Evolutionary conservation across 2,329 filamentous ascomycete species (phyloP).

Genomic region (Aspergillus arachidicola): DNA sequence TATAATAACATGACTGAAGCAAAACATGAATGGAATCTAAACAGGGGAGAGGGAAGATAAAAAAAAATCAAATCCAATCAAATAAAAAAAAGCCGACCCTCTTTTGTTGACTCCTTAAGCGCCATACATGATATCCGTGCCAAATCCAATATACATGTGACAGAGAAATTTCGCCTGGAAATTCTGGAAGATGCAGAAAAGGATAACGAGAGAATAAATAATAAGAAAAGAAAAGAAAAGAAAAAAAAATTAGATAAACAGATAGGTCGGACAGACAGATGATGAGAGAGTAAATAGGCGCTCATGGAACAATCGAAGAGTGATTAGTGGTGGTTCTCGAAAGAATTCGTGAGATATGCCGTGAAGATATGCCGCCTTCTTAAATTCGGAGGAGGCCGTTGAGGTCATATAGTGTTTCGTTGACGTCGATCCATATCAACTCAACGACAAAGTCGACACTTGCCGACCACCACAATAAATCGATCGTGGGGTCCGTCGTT

Average conservation of each 20-base stretch:
- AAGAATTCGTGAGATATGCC: constrained; percentile 2
- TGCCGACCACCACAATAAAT: constrained; percentile 70
- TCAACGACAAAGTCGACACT: constrained; percentile 58
- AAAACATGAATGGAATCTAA: constrained; percentile 2
- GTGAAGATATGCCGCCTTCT: constrained; percentile 3
- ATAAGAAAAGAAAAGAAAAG: not conserved
- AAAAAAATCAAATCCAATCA: not conserved
- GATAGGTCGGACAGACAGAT: not conserved
- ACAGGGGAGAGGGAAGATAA: not conserved
- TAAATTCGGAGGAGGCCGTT: not conserved
- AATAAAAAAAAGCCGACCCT: not conserved
- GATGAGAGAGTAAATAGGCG: not conserved
- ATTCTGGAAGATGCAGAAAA: not conserved
- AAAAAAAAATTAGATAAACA: not conserved
- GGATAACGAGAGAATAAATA: not conserved
- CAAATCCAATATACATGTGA: constrained; percentile 4
- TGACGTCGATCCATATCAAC: constrained; percentile 8
- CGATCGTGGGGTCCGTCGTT: constrained; percentile 69
- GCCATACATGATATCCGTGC: constrained; percentile 4
- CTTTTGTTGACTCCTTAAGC: constrained; percentile 1
- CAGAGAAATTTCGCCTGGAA: not conserved
- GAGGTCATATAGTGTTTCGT: not conserved
- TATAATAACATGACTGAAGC: constrained; percentile 1
- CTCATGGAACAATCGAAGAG: not conserved
- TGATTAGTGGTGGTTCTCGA: not conserved